Conservation (phyloP, 208 protist species). For the Trypanosoma caninum region DNA sequence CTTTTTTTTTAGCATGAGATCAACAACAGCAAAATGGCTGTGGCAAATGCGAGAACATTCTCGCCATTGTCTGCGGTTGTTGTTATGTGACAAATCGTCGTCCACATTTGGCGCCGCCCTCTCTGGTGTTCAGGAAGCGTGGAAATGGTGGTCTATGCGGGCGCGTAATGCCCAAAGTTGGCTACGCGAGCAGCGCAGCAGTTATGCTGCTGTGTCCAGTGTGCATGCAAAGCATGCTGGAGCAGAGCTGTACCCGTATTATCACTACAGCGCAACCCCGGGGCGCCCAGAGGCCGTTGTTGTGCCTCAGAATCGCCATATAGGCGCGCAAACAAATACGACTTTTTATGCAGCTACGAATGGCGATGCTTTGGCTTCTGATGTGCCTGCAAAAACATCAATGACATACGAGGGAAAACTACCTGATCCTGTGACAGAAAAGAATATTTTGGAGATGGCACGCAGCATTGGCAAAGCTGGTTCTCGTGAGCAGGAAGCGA, state of each 20-base stretch:
- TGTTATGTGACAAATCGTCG: slow-evolving; percentile 27
- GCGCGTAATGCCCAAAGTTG: slow-evolving; percentile 39
- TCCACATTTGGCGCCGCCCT: slow-evolving; percentile 11
- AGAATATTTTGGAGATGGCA: slow-evolving; percentile 60
- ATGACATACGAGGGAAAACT: slow-evolving; percentile 62
- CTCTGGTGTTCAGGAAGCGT: slow-evolving; percentile 44
- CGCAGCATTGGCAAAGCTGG: slow-evolving; percentile 52
- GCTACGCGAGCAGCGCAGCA: slow-evolving; percentile 71
- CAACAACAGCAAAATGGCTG: slow-evolving; percentile 70
- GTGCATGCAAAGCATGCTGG: neutral
- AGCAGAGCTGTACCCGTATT: slow-evolving; percentile 27
- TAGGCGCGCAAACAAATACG: neutral
- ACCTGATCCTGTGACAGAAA: slow-evolving; percentile 58
- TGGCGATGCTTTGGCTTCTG: neutral
- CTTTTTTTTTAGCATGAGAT: slow-evolving; percentile 55
- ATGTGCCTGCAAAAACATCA: slow-evolving; percentile 13
- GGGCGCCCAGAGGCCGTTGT: slow-evolving; percentile 20
- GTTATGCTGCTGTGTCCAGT: neutral
- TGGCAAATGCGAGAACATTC: slow-evolving; percentile 51
- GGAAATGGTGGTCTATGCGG: slow-evolving; percentile 73
- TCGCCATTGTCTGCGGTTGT: slow-evolving; percentile 26
- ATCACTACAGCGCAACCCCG: slow-evolving; percentile 26
- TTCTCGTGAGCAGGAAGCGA: slow-evolving; percentile 65
- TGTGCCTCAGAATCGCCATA: slow-evolving; percentile 11
- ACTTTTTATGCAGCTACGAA: neutral